Evolutionary conservation across 352 stramenopile genomes (phyloP).

Genomic region (Phytophthora pistaciae): DNA sequence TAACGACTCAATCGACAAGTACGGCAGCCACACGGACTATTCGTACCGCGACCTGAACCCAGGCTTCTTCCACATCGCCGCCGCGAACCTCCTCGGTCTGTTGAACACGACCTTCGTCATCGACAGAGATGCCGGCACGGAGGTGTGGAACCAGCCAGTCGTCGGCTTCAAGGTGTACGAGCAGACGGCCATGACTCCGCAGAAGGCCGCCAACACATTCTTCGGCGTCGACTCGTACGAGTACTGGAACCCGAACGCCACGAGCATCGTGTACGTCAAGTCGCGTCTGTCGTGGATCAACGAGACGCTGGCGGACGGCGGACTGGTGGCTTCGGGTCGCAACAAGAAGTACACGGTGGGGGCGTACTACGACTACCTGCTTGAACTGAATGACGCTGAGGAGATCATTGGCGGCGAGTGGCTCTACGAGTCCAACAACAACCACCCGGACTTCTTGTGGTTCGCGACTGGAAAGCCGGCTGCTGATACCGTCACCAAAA

Average conservation of each 20-base stretch:
- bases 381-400: neutral
- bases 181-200: slow-evolving; percentile 24
- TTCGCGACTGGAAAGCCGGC: neutral
- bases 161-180: slow-evolving; percentile 42
- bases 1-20: slow-evolving; percentile 31
- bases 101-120: slow-evolving; percentile 47
- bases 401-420: too few species aligned
- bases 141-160: slow-evolving; percentile 61
- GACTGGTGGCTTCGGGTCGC: slow-evolving; percentile 21
- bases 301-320: slow-evolving; percentile 27
- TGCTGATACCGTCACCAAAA: neutral
- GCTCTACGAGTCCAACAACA: too few species aligned
- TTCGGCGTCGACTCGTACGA: slow-evolving; percentile 35
- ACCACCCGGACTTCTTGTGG: too few species aligned
- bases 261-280: slow-evolving; percentile 39
- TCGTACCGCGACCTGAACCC: slow-evolving; percentile 48
- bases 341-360: slow-evolving; percentile 13
- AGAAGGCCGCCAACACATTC: slow-evolving; percentile 32
- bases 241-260: slow-evolving; percentile 39
- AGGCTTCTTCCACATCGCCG: slow-evolving; percentile 46
- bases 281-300: slow-evolving; percentile 43
- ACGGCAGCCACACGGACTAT: slow-evolving; percentile 37
- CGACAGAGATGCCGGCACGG: slow-evolving; percentile 30
- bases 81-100: slow-evolving; percentile 44
- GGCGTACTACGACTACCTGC: neutral